Percentiles rank a stretch among this genome's conserved stretches.
These are phyloP conservation scores for Phtheirospermum japonicum DNA, from an alignment of 257 asterid species.

Conservation along the genomic window DNA sequence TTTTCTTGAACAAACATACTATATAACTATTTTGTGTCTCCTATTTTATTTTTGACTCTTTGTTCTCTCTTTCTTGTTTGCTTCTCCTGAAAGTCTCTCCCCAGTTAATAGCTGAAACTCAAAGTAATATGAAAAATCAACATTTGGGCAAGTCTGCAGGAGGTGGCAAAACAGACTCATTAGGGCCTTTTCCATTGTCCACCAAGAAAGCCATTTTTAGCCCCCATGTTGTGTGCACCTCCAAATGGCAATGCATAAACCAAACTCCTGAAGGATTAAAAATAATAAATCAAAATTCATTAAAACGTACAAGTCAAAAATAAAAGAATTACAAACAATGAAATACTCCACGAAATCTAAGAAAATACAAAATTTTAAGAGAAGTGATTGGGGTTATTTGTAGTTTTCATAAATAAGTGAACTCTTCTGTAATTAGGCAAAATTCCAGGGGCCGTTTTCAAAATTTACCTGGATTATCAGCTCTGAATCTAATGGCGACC, in stretches of 20 bases:
- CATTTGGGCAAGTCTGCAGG: slow-evolving; percentile 83
- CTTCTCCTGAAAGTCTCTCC: slow-evolving; percentile 15
- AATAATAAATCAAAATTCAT: not conserved
- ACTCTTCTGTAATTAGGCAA: not conserved
- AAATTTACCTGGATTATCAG: slow-evolving; percentile 62
- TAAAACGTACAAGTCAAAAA: too few species aligned
- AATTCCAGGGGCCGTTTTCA: not conserved
- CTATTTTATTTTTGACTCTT: too few species aligned
- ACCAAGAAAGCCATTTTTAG: slow-evolving; percentile 91
- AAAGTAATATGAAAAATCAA: slow-evolving; percentile 3
- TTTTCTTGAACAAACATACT: not conserved
- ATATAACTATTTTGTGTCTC: not conserved
- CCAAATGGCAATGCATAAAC: slow-evolving; percentile 98
- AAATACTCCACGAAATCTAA: too few species aligned
- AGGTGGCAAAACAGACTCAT: slow-evolving; percentile 74
- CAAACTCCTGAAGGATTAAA: slow-evolving; percentile 91
- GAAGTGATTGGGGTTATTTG: too few species aligned
- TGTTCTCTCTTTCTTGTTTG: too few species aligned
- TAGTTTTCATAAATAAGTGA: too few species aligned
- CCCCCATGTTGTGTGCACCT: slow-evolving; percentile 93
- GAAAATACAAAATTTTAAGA: too few species aligned
- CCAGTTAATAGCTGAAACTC: not conserved
- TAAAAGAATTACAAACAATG: too few species aligned
- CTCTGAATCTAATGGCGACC: slow-evolving; percentile 60
- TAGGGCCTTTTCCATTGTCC: slow-evolving; percentile 79